These are phyloP conservation scores for Incumbomyces delicatus DNA, from an alignment of 2,329 filamentous ascomycete genomes.

Conservation along the genomic window DNA sequence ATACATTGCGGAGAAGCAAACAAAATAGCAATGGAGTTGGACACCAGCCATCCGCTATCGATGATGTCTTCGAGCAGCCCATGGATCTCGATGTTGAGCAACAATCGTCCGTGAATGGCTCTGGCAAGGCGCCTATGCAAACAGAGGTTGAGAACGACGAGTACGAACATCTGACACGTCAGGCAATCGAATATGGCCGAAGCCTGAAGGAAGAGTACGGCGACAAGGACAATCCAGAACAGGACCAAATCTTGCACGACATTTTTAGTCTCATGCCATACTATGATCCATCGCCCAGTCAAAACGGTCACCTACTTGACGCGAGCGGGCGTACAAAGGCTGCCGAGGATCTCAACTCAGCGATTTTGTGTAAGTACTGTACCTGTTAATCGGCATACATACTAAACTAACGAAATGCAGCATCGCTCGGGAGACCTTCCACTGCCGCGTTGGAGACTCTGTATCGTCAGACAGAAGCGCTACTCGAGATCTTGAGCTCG, in stretches of 20 bases:
- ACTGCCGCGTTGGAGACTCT: conserved; percentile 75
- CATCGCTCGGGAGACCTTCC: conserved; percentile 81
- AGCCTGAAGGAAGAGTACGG: conserved; percentile 68
- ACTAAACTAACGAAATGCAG: conserved; percentile 37
- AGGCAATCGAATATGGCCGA: conserved; percentile 71
- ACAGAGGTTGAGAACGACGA: conserved; percentile 26
- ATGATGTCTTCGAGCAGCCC: conserved; percentile 39
- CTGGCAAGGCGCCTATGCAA: conserved; percentile 23
- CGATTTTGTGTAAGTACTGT: conserved; percentile 64
- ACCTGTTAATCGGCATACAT: conserved; percentile 5
- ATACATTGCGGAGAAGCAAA: conserved; percentile 26
- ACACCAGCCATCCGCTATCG: conserved; percentile 14
- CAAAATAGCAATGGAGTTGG: conserved; percentile 32
- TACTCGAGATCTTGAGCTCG: conserved; percentile 72
- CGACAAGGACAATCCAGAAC: conserved; percentile 58
- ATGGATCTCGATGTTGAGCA: conserved; percentile 50
- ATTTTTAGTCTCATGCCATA: conserved; percentile 88
- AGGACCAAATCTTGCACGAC: conserved; percentile 65
- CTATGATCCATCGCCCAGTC: conserved; percentile 64
- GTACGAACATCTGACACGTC: conserved; percentile 49
- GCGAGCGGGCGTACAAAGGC: conserved; percentile 63
- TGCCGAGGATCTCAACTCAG: conserved; percentile 87
- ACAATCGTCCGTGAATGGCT: conserved; percentile 20
- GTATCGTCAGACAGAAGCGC: conserved; percentile 73
- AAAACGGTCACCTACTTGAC: conserved; percentile 70